phyloP scores from a whole-genome alignment of 768 basidiomycete species.

The Termitomyces titanicus region DNA sequence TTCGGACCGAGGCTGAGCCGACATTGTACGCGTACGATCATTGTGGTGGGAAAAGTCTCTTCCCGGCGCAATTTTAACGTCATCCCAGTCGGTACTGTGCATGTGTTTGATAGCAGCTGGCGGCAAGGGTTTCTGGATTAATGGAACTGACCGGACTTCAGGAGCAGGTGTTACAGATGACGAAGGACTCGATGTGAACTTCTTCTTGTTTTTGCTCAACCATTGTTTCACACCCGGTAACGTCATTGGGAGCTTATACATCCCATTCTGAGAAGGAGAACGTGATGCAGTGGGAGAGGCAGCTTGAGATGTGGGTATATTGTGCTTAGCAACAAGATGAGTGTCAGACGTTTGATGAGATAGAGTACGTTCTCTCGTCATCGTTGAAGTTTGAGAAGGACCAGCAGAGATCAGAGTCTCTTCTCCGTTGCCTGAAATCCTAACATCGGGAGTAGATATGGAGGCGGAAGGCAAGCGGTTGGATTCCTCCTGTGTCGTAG shows the following conservation, averaged over 20 bases:
- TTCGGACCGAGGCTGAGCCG: slow-evolving; percentile 17
- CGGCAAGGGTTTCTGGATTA: slow-evolving; percentile 60
- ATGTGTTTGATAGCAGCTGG: slow-evolving; percentile 64
- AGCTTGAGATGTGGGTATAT: slow-evolving; percentile 40
- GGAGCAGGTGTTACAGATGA: slow-evolving; percentile 17
- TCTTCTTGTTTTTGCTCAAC: slow-evolving; percentile 62
- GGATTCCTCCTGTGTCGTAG: slow-evolving; percentile 64
- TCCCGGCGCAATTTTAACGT: slow-evolving; percentile 49
- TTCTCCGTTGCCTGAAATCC: slow-evolving; percentile 41
- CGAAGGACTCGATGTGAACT: slow-evolving; percentile 37
- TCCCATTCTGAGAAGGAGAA: slow-evolving; percentile 33
- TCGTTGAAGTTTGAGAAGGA: slow-evolving; percentile 46
- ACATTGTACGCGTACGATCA: slow-evolving; percentile 8
- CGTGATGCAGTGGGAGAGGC: slow-evolving; percentile 38
- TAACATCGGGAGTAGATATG: slow-evolving; percentile 41
- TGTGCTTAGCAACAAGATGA: slow-evolving; percentile 55
- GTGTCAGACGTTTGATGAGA: slow-evolving; percentile 71
- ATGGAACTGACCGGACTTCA: slow-evolving; percentile 31
- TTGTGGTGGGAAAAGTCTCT: slow-evolving; percentile 21
- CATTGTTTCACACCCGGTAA: slow-evolving; percentile 80
- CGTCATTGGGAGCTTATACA: slow-evolving; percentile 62
- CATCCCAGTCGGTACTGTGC: slow-evolving; percentile 71
- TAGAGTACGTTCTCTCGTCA: slow-evolving; percentile 55
- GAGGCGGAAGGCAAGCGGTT: slow-evolving; percentile 49
- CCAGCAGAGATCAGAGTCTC: slow-evolving; percentile 42